phyloP scores from a whole-genome alignment of 2,329 filamentous ascomycete species.

The Phaeosphaeria sp. region DNA sequence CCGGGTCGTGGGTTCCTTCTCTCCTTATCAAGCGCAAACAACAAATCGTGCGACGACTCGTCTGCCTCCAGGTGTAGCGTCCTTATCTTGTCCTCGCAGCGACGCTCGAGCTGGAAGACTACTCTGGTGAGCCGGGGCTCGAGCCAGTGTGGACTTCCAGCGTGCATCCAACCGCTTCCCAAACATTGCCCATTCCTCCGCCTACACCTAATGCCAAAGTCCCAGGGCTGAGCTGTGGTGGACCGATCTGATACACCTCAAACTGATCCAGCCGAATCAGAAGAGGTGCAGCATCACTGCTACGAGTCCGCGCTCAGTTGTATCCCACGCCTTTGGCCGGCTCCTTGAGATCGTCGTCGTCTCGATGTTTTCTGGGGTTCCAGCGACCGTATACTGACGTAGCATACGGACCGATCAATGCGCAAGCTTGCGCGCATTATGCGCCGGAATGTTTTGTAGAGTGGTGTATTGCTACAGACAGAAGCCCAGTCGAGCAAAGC shows the following conservation, averaged over 20 bases:
- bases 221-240: constrained; percentile 48
- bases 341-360: constrained; percentile 35
- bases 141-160: constrained; percentile 22
- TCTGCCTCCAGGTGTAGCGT: constrained; percentile 38
- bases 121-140: constrained; percentile 33
- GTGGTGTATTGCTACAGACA: constrained; percentile 37
- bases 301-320: constrained; percentile 47
- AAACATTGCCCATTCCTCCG: constrained; percentile 22
- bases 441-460: constrained; percentile 10
- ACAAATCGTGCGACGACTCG: constrained; percentile 29
- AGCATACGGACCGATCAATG: constrained; percentile 25
- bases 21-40: background rate
- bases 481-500: constrained; percentile 9
- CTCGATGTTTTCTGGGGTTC: constrained; percentile 7
- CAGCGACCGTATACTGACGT: constrained; percentile 22
- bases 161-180: constrained; percentile 47
- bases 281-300: constrained; percentile 37
- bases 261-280: constrained; percentile 29
- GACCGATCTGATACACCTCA: constrained; percentile 40
- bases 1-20: background rate
- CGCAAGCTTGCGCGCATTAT: constrained; percentile 17
- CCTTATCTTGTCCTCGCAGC: constrained; percentile 32
- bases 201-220: constrained; percentile 41
- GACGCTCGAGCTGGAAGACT: constrained; percentile 44
- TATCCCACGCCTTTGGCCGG: constrained; percentile 48